Evolutionary conservation across 352 stramenopile species (phyloP), one percentile per base, ranked within the genome.

Genomic region (Plasmopara viticola): DNA sequence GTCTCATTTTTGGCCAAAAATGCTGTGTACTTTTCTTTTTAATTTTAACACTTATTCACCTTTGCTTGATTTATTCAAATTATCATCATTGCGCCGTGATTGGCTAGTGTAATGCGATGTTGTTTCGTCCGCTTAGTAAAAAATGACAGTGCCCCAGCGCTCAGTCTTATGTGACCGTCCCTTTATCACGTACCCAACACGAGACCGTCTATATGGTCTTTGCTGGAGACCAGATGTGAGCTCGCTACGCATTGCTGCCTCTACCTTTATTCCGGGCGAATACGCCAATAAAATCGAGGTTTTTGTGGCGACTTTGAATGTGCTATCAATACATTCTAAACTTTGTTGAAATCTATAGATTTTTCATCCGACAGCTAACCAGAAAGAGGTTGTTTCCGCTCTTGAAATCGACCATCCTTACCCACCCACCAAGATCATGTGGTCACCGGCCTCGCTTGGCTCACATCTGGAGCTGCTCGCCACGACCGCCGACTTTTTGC

Each of bases 231-330:
- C 77, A 0, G 70, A 86, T 17, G 41, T 72, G 10, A 86, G 61
- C 39, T 72, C 70, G 18, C 65, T 89, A 53, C 77, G 79, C 17
- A 70, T 92, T 25, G 82, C 79, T 9, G 74, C 70, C 30, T 87
- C 82, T 18, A 89, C 79, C 6, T 90, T 90, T 62, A 91, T 92
- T 45, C 62, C 74, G 4, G 81, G 81, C 46, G 81, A 91, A 60
- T 94, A 94, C 63, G 72, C 81, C 48, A 94, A 94, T 70, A 91
- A 91, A 44, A 75, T 94, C n/a, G 74, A 92, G 76, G 79, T 94
- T 48, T 1, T 53, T 60, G 39, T 25, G 13, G 28, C n/a, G 17
- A 9, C 15, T 42, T 50, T 47, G n/a, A 14, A 52, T 44, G 1
- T 40, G 45, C 18, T 42, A 28, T 28, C 20, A 13, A 4, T 45